Base-by-base conservation (phyloP, 768 basidiomycete genomes). In the Leccinum rimulosum region DNA sequence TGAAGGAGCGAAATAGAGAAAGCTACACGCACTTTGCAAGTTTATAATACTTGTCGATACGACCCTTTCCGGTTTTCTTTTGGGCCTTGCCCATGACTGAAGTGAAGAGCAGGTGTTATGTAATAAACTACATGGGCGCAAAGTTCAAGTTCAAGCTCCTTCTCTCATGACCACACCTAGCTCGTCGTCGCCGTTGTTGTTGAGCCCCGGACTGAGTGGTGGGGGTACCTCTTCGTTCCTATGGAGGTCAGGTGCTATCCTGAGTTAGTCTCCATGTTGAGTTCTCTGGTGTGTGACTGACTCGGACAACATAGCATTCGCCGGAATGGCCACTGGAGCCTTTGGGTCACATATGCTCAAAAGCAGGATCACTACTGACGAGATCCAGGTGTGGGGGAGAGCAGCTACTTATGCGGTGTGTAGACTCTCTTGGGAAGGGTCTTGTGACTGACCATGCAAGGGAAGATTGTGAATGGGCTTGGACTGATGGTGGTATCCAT, bases 31-130 rank as follows among this genome's bases (percentile, higher is more conserved):
- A 93, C 91, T 93, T 93, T 76, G 91, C 93, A 71, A 95, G 89
- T 71, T 93, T 94, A 77, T 98, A 98, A 75, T 96, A 98, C 76
- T 96, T 96, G 76, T 98, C 95, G 52, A 96, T 81, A 69, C 95
- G 93, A 66, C 91, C 93, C 76, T 96, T 96, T 64, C 93, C 95
- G 27, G 93, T 95, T 82, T 96, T 97, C 79, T 95, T 96, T 74
- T 93, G 89, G n/a, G 83, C 77, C 67, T 89, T 89, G 49, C 81
- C 85, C 89, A 91, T 90, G 36, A 56, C 31, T 5, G 49, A 49
- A n/a, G 33, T 14, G 12, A 31, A 12, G 25, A 15, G 48, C 5
- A 14, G 40, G 25, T 33, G 27, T 51, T 38, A 52, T 36, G 51
- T 52, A 17, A 28, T 25, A 17, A 50, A 25, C 10, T 11, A 27